Base-by-base conservation (phyloP, 2,329 filamentous ascomycete species). In the Botryotinia globosa region DNA sequence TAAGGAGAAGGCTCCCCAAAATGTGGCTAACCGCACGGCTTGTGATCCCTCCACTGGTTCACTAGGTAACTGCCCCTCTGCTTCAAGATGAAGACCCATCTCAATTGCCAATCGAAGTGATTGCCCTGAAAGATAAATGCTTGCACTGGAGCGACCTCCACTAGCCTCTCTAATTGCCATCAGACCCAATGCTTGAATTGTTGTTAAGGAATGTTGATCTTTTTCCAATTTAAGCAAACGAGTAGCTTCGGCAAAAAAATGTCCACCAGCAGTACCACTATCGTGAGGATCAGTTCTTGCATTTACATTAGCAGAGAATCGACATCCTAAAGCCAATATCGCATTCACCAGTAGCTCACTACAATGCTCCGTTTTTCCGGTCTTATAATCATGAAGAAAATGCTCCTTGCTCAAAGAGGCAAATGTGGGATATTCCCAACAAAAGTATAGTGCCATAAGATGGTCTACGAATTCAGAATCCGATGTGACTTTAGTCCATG, bases 381-480 rank as follows among this genome's bases (percentile, higher is more conserved):
- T 62, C 51, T 68, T 66, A 63, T 74, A 77, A 45, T 73, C 76
- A 20, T 67, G 67, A n/a, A 77, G 32, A 48, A 77, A 77, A 64
- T 76, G 75, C 44, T 76, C 74, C 63, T 77, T 75, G 90, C 90
- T 91, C 63, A 94, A 85, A 8, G 91, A 88, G 1, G 90, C 88
- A 81, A 92, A 92, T 29, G 90, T 92, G 4, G 91, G 90, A 79
- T 94, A 92, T 76, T 91, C 88, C 87, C 91, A 93, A 82, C 89
- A 91, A 75, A 92, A 92, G 81, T 92, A 92, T 44, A 92, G 83
- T 0, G 86, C 85, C 63, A 92, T 81, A 16, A 92, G 84, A 76
- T 90, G 89, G 74, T 89, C 85, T 1, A 92, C 87, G 29, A 92
- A 84, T 20, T 80, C 81, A n/a, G 83, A 77, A 75, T 92, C 89